These are phyloP conservation scores for Ophiostoma triangulosporum DNA, from an alignment of 2,329 filamentous ascomycete genomes.

Conservation along the genomic window DNA sequence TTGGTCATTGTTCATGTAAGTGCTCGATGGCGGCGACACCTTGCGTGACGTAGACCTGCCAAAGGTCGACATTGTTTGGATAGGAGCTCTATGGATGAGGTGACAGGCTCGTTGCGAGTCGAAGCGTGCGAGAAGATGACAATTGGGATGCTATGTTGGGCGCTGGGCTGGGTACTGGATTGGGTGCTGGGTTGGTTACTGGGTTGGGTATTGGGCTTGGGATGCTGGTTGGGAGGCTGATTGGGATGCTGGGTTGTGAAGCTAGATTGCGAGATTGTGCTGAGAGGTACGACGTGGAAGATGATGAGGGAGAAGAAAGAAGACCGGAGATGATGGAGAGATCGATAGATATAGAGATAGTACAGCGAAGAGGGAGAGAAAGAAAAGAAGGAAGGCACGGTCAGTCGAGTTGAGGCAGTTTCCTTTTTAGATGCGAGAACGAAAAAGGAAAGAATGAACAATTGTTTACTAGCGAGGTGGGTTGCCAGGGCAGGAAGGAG, in stretches of 20 bases:
- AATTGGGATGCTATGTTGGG: too few relatives aligned
- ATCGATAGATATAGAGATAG: not conserved
- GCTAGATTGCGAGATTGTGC: too few relatives aligned
- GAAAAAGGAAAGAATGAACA: not conserved
- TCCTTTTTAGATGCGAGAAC: not conserved
- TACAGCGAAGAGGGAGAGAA: not conserved
- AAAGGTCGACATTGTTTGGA: slow-evolving; percentile 19
- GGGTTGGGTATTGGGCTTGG: too few relatives aligned
- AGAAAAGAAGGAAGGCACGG: not conserved
- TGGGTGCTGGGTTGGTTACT: too few relatives aligned
- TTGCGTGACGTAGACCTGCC: slow-evolving; percentile 13
- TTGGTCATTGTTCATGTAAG: slow-evolving; percentile 54
- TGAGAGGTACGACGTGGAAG: not conserved
- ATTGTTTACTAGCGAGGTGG: slow-evolving; percentile 3
- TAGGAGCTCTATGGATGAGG: not conserved
- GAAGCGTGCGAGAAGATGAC: too few relatives aligned
- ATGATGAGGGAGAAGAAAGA: not conserved
- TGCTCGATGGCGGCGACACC: slow-evolving; percentile 40
- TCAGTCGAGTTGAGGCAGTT: not conserved
- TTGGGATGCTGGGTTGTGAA: too few relatives aligned
- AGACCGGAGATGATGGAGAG: too few relatives aligned
- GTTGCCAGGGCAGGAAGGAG: slow-evolving; percentile 7
- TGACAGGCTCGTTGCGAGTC: not conserved
- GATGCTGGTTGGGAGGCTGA: too few relatives aligned
- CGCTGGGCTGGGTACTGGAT: too few relatives aligned